A percentile compares a stretch with the other conserved stretches of the same genome.
Conservation (phyloP, 2,329 filamentous ascomycete genomes). For the Huntiella bhutanensis region DNA sequence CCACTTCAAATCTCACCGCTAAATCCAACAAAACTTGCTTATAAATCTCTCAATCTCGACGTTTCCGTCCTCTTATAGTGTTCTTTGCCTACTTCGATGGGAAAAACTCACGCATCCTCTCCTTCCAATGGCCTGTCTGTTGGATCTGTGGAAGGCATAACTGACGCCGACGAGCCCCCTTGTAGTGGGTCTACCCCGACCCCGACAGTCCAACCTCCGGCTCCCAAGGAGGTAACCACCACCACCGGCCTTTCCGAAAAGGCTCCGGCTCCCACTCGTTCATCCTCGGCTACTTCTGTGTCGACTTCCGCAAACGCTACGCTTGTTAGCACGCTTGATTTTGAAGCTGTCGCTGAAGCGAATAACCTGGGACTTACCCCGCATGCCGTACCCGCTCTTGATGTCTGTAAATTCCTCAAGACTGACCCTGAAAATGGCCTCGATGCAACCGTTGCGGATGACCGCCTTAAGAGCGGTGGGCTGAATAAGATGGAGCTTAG, state of each 20-base stretch:
- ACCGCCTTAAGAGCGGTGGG: slow-evolving; percentile 46
- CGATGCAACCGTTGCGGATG: slow-evolving; percentile 39
- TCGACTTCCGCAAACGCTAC: slow-evolving; percentile 5
- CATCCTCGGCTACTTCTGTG: slow-evolving; percentile 3
- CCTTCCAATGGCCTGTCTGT: slow-evolving; percentile 12
- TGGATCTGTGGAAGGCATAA: slow-evolving; percentile 13
- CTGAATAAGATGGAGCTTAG: slow-evolving; percentile 53
- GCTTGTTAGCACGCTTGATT: slow-evolving; percentile 7
- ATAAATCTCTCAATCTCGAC: background rate
- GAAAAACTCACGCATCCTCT: slow-evolving; percentile 13
- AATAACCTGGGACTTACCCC: slow-evolving; percentile 11
- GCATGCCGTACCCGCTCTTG: slow-evolving; percentile 15
- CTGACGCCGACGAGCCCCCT: slow-evolving; percentile 13
- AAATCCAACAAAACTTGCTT: background rate
- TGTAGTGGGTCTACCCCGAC: slow-evolving; percentile 11
- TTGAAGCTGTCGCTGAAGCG: background rate
- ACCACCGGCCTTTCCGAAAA: slow-evolving; percentile 1
- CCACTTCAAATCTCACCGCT: background rate
- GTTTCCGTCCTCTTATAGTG: background rate
- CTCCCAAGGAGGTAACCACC: background rate
- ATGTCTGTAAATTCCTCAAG: slow-evolving; percentile 20
- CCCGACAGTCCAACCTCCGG: background rate
- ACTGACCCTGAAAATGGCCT: slow-evolving; percentile 39
- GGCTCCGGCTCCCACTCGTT: slow-evolving; percentile 3
- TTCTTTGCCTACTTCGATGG: slow-evolving; percentile 12